phyloP scores from a whole-genome alignment of 2,329 filamentous ascomycete species.

The Trichoderma endophyticum region DNA sequence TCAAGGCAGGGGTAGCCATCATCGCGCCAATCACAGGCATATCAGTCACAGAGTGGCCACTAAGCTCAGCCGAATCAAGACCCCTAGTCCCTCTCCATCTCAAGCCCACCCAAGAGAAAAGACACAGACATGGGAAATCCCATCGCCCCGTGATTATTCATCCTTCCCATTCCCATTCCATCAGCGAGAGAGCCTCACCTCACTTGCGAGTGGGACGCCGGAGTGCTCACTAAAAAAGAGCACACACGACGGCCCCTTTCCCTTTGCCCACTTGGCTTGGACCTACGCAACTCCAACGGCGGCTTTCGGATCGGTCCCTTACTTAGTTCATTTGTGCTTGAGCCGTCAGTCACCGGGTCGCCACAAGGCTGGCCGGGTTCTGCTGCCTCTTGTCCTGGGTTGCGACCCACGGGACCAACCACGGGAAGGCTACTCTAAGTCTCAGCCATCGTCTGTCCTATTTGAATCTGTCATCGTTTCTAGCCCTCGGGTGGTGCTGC shows the following conservation, averaged over 20 bases:
- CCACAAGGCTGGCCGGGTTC: not conserved
- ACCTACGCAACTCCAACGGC: not conserved
- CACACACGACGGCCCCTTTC: constrained; percentile 6
- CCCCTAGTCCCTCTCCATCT: not conserved
- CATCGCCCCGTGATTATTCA: constrained; percentile 17
- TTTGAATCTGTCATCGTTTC: not conserved
- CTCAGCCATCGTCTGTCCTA: not conserved
- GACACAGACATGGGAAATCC: constrained; percentile 6
- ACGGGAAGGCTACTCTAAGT: not conserved
- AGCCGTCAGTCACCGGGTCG: not conserved
- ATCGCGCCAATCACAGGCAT: constrained; percentile 3
- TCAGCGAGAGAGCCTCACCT: not conserved
- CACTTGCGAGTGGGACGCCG: constrained; percentile 6
- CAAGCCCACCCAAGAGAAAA: constrained; percentile 3
- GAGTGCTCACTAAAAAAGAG: constrained; percentile 7
- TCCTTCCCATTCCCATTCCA: constrained; percentile 2
- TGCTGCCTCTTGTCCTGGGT: not conserved
- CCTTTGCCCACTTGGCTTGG: not conserved
- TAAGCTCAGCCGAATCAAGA: constrained; percentile 10
- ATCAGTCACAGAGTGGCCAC: constrained; percentile 12
- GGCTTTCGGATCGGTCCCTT: not conserved
- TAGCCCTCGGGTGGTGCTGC: not conserved
- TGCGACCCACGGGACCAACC: constrained; percentile 1
- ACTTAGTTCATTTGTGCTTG: not conserved
- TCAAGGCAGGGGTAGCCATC: constrained; percentile 11